Base-by-base conservation (phyloP, 306 rosid species). In the Canavalia ensiformis region DNA sequence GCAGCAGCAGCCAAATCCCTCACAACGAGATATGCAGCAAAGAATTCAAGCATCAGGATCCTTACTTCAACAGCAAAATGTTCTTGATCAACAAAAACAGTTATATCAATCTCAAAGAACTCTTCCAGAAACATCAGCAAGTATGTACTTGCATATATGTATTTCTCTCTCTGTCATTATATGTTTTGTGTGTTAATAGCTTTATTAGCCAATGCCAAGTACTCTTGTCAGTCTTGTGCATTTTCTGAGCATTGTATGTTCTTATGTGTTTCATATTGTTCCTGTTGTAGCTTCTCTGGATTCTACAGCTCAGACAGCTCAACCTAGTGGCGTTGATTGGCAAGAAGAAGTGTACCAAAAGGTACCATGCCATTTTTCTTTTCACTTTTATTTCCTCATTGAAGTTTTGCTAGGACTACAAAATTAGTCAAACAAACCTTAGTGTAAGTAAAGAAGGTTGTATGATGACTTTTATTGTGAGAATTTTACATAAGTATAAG, bases 241-340 rank as follows among this genome's bases (percentile, higher is more conserved):
- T 57, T 57, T 68, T 49, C 68, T 62, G 30, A 50, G 72, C 76
- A 50, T 5, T 81, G 37, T 76, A 72, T 84, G 77, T 18, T 18
- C 73, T 74, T 41, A 68, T 66, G 33, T 58, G 33, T 87, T 8
- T 72, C 69, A 31, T 75, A 54, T 84, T 39, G 25, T 18, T 18
- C 25, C 25, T 18, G 25, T 47, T 85, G 88, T 87, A 90, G 97
- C 93, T 75, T 90, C 98, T 80, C 69, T 92, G 85, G 99, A 93
- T 85, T 93, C 99, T 79, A 90, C 99, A 4, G 94, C 98, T 54
- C 98, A 92, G 86, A 88, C 92, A 58, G 94, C 94, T 76, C 98
- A 87, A 67, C 84, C 91, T 69, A 89, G 79, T 86, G 96, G 89
- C 42, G 89, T 86, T 84, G 97, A 91, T 81, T 92, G 97, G 98